Evolutionary conservation across 108 stramenopile species (phyloP).

Genomic region (Nannochloropsis gaditana): DNA sequence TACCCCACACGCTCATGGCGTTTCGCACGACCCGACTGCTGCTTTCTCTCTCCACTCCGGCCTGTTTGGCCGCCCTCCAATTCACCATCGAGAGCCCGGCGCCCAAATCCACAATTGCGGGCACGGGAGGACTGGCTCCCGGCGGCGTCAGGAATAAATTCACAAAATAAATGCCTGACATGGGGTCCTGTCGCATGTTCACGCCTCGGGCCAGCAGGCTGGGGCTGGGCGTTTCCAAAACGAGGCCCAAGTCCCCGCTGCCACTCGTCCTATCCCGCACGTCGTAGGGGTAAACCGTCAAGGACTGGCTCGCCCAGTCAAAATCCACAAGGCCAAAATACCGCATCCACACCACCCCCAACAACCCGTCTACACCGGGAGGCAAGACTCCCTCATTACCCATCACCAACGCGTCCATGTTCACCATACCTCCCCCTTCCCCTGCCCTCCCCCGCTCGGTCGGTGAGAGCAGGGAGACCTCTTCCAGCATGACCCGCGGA

Average conservation of each 20-base stretch:
- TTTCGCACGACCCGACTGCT: background rate
- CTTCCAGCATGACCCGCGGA: background rate
- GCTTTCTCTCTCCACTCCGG: conserved; percentile 3
- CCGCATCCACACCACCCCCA: conserved; percentile 6
- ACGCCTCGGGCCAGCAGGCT: background rate
- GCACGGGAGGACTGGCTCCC: background rate
- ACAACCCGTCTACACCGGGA: background rate
- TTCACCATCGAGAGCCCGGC: background rate
- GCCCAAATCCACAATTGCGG: background rate
- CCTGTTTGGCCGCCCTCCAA: background rate
- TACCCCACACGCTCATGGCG: conserved; percentile 8
- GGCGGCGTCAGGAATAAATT: background rate
- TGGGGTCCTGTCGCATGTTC: background rate
- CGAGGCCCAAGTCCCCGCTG: background rate
- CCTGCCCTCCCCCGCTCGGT: background rate
- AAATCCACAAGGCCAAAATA: background rate
- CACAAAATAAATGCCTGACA: background rate
- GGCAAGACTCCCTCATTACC: conserved; percentile 8
- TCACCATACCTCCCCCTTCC: background rate
- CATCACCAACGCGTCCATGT: conserved; percentile 14
- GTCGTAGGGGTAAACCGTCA: background rate
- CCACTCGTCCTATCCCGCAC: background rate
- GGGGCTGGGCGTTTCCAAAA: background rate
- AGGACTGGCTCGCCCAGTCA: background rate
- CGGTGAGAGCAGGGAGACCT: background rate